These are phyloP conservation scores for Mucor circinelloides DNA, from an alignment of 371 early-diverging fungal species.

Conservation along the genomic window DNA sequence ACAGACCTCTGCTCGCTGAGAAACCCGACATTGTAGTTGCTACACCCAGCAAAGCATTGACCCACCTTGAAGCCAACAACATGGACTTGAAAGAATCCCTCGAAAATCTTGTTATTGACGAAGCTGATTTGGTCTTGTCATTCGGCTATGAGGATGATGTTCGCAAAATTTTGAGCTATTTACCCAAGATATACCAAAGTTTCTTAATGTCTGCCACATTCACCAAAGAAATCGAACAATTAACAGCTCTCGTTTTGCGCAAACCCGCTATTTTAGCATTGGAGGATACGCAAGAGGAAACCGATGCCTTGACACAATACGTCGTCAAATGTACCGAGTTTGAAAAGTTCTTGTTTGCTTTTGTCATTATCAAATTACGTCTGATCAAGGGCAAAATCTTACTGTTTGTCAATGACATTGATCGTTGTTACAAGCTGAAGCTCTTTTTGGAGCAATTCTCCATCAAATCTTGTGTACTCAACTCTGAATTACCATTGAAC, in stretches of 20 bases:
- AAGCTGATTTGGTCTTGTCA: conserved; percentile 91
- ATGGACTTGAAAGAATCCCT: conserved; percentile 65
- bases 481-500: conserved; percentile 93
- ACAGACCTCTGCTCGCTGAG: conserved; percentile 80
- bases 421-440: conserved; percentile 89
- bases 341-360: conserved; percentile 89
- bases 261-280: conserved; percentile 85
- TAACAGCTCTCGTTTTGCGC: conserved; percentile 82
- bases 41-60: conserved; percentile 80
- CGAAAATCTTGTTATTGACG: conserved; percentile 91
- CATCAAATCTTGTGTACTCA: conserved; percentile 86
- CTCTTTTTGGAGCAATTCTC: conserved; percentile 96
- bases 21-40: conserved; percentile 83
- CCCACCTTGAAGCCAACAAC: conserved; percentile 68
- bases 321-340: conserved; percentile 74
- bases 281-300: conserved; percentile 74
- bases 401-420: conserved; percentile 93
- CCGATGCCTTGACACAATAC: conserved; percentile 75
- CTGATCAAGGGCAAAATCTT: conserved; percentile 90
- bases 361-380: conserved; percentile 87
- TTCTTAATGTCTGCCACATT: conserved; percentile 92
- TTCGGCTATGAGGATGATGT: conserved; percentile 93
- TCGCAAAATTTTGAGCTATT: conserved; percentile 63
- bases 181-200: conserved; percentile 87
- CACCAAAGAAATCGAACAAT: conserved; percentile 78